These are phyloP conservation scores for Gloeopeniophorella convolvens DNA, from an alignment of 768 basidiomycete genomes.

Conservation along the genomic window DNA sequence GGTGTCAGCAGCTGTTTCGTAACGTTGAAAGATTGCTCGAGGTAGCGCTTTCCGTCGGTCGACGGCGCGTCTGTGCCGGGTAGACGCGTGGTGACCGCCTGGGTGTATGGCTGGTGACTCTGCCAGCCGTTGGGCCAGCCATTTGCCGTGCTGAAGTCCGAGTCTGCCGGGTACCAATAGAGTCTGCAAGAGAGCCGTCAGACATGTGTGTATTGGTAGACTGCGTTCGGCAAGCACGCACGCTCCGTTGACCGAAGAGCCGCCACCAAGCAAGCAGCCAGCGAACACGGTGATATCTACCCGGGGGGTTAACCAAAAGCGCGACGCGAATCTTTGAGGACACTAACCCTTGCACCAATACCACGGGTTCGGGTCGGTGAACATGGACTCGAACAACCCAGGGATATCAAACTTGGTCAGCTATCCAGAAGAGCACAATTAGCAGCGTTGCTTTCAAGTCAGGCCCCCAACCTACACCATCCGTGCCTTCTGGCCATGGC, in stretches of 20 bases:
- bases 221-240: constrained; percentile 33
- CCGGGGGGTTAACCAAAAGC: too few species aligned
- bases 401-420: constrained; percentile 62
- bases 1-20: constrained; percentile 36
- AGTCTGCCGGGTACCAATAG: constrained; percentile 48
- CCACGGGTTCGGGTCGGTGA: constrained; percentile 47
- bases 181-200: constrained; percentile 29
- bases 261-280: constrained; percentile 58
- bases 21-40: constrained; percentile 44
- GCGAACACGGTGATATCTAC: constrained; percentile 55
- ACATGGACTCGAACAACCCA: constrained; percentile 61
- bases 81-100: constrained; percentile 42
- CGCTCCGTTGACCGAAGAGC: constrained; percentile 59
- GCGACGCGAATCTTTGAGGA: too few species aligned
- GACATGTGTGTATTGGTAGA: too few species aligned
- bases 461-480: too few species aligned
- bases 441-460: constrained; percentile 33
- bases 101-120: constrained; percentile 45
- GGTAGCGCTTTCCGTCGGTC: constrained; percentile 52
- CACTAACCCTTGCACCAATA: constrained; percentile 58
- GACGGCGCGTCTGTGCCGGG: constrained; percentile 55
- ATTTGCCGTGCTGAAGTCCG: constrained; percentile 42
- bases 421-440: constrained; percentile 25
- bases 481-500: constrained; percentile 41
- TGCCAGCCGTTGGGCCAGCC: constrained; percentile 54